These are phyloP conservation scores for Naganishia friedmannii DNA, from an alignment of 768 basidiomycete species.

Conservation along the genomic window DNA sequence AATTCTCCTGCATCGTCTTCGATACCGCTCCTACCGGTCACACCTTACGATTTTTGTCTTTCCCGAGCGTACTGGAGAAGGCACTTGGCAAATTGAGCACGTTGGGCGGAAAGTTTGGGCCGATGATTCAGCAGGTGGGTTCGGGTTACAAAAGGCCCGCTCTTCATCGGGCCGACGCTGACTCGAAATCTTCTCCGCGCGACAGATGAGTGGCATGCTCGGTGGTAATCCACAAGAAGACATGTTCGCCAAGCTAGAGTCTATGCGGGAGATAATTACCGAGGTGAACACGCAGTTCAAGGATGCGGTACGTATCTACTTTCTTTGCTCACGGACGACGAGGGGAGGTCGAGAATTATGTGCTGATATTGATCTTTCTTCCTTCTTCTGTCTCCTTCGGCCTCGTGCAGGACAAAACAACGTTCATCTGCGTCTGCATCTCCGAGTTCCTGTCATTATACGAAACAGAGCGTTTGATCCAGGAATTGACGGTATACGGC, in stretches of 20 bases:
- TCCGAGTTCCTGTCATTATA: conserved; percentile 97
- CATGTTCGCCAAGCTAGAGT: conserved; percentile 97
- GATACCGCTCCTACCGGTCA: conserved; percentile 99
- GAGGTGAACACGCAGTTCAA: conserved; percentile 99
- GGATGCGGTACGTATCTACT: conserved; percentile 69
- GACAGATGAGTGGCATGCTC: conserved; percentile 91
- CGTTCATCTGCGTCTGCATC: conserved; percentile 97
- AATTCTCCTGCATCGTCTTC: conserved; percentile 99
- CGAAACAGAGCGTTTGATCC: conserved; percentile 96
- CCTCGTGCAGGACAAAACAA: conserved; percentile 80
- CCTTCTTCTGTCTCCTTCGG: neutral
- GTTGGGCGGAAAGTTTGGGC: conserved; percentile 91
- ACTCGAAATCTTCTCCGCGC: neutral
- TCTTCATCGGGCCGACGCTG: neutral
- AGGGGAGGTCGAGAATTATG: too few species aligned
- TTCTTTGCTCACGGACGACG: too few species aligned
- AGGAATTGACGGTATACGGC: conserved; percentile 70
- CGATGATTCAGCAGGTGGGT: conserved; percentile 80
- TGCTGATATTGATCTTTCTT: neutral
- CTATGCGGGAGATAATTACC: conserved; percentile 93
- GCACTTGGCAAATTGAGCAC: conserved; percentile 90
- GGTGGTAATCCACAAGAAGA: conserved; percentile 90
- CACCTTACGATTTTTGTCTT: conserved; percentile 96
- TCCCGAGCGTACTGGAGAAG: conserved; percentile 95
- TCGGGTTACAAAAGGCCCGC: neutral